Evolutionary conservation across 2,329 filamentous ascomycete species (phyloP), one percentile per base, ranked within the genome.

Genomic region (Westerdykella ornata): DNA sequence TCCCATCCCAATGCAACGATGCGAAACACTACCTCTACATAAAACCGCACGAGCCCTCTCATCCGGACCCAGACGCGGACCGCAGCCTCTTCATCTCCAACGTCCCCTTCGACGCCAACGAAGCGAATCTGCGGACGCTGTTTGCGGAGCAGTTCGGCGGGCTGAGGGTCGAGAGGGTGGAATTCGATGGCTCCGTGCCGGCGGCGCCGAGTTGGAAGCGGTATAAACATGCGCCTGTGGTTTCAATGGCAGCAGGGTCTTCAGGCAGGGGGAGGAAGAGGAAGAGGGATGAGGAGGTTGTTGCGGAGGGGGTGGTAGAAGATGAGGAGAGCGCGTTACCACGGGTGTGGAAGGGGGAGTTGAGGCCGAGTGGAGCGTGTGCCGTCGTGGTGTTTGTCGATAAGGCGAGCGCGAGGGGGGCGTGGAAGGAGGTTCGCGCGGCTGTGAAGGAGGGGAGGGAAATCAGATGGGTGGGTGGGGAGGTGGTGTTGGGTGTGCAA

Each of bases 71-170:
- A 12, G 84, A 84, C 6, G 73, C 77, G 41, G 77, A 85, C 64
- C 82, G 89, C 53, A 88, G 85, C 46, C 75, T 98, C 14, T 98
- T 95, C 67, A 63, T 94, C n/a, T 85, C 89, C 49, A 97, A 98
- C 57, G 70, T 94, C 1, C 92, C 92, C 5, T 74, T 84, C 48
- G 89, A 96, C 60, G 82, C 87, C 44, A 94, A 87, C 4, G 82
- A 87, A 42, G 65, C 73, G 1, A 85, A 89, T 55, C 74, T 97
- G 32, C 81, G 87, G 34, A 74, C 81, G 32, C 70, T 97, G 0
- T 94, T 97, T 53, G 70, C 78, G 1, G 72, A 76, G 1, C 77
- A 94, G 13, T 75, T 96, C 0, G 84, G 86, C 7, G 81, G 84
- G 0, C 85, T 85, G 2, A 76, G 84, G 35, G 84, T 97, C 36